Percentiles rank a stretch among this genome's conserved stretches.
Evolutionary conservation across 345 rosid genomes (phyloP).

Genomic region (Hypericum perforatum): DNA sequence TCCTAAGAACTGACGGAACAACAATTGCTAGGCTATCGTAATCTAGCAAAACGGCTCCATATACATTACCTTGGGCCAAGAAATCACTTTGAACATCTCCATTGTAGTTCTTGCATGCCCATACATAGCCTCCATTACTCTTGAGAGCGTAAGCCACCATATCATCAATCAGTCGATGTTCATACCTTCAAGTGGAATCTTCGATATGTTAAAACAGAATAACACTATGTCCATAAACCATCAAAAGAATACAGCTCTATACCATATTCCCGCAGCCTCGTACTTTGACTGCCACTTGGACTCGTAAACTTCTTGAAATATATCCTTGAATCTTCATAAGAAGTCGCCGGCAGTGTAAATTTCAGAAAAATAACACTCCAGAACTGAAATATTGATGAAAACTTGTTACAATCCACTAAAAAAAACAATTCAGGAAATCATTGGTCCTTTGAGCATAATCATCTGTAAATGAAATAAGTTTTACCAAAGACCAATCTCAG

Average conservation of each 20-base stretch:
- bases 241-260: conserved; percentile 9
- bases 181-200: conserved; percentile 59
- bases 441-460: not conserved
- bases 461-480: not conserved
- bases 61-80: conserved; percentile 78
- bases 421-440: not conserved
- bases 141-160: conserved; percentile 97
- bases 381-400: conserved; percentile 27
- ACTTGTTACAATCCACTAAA: not conserved
- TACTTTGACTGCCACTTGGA: conserved; percentile 84
- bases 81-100: conserved; percentile 99
- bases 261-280: conserved; percentile 97
- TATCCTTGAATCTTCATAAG: conserved; percentile 81
- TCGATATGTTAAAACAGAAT: conserved; percentile 1
- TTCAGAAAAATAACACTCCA: not conserved
- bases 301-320: conserved; percentile 95
- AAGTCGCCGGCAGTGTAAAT: not conserved
- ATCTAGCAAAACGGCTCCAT: not conserved
- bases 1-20: no score
- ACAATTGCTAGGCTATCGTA: no score
- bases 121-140: conserved; percentile 97
- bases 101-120: conserved; percentile 99
- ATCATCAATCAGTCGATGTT: conserved; percentile 98
- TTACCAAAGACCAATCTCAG: conserved; percentile 84
- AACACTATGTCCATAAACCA: not conserved